phyloP scores from a whole-genome alignment of 306 rosid species.

The Vachellia pachyceras region DNA sequence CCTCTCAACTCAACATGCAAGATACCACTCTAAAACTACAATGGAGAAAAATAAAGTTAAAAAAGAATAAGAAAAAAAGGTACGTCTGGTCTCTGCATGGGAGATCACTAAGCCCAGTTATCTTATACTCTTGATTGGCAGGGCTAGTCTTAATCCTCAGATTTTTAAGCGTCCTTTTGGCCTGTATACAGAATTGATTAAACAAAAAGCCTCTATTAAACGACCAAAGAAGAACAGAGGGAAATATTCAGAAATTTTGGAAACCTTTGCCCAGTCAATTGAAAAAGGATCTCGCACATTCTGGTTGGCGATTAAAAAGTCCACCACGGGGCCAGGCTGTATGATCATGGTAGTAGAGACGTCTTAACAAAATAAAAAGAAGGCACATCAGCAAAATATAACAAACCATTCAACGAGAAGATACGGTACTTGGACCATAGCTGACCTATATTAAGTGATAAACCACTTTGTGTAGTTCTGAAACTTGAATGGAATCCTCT shows the following conservation, averaged over 20 bases:
- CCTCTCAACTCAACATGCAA: not conserved
- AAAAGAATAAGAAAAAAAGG: not conserved
- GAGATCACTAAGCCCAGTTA: constrained; percentile 82
- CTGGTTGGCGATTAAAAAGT: constrained; percentile 79
- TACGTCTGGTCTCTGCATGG: constrained; percentile 83
- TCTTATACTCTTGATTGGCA: constrained; percentile 75
- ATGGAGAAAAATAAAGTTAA: not conserved
- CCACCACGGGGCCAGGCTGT: constrained; percentile 92
- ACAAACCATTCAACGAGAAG: not conserved
- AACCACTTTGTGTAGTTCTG: constrained; percentile 84
- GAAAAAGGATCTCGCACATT: constrained; percentile 69
- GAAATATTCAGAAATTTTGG: not conserved
- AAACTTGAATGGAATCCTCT: constrained; percentile 95
- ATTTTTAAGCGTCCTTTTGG: constrained; percentile 79
- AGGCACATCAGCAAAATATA: not conserved
- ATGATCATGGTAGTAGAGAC: constrained; percentile 93
- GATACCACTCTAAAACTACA: not conserved
- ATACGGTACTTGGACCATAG: not conserved
- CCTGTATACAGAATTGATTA: constrained; percentile 52
- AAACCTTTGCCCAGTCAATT: constrained; percentile 90
- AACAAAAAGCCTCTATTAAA: not conserved
- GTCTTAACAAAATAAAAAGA: constrained; percentile 48
- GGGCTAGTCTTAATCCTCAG: constrained; percentile 77
- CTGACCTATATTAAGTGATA: constrained; percentile 83
- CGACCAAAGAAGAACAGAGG: constrained; percentile 6